Conservation (phyloP, 768 basidiomycete genomes). For the Phlebiopsis gigantea region DNA sequence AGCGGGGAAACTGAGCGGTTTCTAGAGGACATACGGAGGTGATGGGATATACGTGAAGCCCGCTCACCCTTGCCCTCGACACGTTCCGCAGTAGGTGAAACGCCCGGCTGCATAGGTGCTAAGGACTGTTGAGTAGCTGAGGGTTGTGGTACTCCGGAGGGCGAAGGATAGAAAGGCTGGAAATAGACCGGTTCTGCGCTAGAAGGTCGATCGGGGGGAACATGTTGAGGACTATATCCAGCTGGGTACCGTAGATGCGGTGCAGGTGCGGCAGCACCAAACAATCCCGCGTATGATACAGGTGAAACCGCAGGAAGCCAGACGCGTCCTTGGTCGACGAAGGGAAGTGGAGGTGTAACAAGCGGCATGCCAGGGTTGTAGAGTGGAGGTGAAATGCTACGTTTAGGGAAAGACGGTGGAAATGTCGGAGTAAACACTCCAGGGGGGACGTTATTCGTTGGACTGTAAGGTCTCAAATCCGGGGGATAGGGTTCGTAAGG, state of each 20-base stretch:
- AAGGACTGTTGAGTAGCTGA: conserved; percentile 27
- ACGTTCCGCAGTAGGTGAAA: conserved; percentile 25
- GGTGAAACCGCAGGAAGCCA: conserved; percentile 36
- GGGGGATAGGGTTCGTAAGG: neutral
- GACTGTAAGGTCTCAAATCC: neutral
- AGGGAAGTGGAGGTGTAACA: conserved; percentile 5
- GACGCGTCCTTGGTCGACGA: conserved; percentile 38
- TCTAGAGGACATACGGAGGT: conserved; percentile 51
- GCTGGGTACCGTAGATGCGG: conserved; percentile 9
- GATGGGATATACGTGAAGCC: conserved; percentile 52
- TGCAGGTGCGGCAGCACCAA: neutral
- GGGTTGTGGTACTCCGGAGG: conserved; percentile 32
- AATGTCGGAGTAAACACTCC: neutral
- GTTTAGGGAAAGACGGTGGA: neutral
- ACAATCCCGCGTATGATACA: neutral
- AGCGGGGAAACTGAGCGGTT: conserved; percentile 58
- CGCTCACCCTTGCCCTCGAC: conserved; percentile 60
- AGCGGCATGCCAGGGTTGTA: neutral
- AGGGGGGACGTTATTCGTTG: neutral
- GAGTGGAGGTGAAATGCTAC: conserved; percentile 5
- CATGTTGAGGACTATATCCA: conserved; percentile 20
- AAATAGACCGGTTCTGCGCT: conserved; percentile 42
- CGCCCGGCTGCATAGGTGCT: conserved; percentile 19
- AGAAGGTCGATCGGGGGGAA: conserved; percentile 39
- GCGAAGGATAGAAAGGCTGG: conserved; percentile 25